phyloP scores from a whole-genome alignment of 345 rosid genomes.

The Brassica nigra region DNA sequence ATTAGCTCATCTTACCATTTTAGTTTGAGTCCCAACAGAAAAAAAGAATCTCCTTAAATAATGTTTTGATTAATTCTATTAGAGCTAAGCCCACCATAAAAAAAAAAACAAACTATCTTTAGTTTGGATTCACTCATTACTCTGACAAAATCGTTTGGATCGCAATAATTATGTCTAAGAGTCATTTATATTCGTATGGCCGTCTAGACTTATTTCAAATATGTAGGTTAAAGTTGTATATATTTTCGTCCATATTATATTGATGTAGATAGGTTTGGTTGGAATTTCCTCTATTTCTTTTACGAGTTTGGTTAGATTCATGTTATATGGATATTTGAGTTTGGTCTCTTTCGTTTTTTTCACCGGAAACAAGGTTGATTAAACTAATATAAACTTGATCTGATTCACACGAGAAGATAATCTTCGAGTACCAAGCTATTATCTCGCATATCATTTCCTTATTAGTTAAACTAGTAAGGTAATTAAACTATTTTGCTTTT shows the following conservation, averaged over 20 bases:
- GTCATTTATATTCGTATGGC: neutral
- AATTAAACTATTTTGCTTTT: neutral
- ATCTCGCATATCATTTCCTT: constrained; percentile 5
- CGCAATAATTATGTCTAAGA: constrained; percentile 5
- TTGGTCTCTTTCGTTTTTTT: constrained; percentile 17
- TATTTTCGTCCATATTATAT: neutral
- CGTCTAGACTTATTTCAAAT: neutral
- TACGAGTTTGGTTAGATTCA: constrained; percentile 30
- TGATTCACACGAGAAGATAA: constrained; percentile 30
- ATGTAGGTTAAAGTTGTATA: neutral
- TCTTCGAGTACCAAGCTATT: neutral
- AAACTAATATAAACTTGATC: constrained; percentile 21
- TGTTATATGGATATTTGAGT: neutral
- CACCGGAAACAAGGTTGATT: constrained; percentile 20
- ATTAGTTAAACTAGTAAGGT: neutral
- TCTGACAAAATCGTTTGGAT: neutral
- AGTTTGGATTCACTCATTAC: constrained; percentile 7
- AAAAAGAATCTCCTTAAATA: neutral
- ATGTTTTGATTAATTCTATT: neutral
- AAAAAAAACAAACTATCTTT: neutral
- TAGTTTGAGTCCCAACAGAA: neutral
- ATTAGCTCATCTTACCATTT: neutral
- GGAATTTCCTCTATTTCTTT: constrained; percentile 9
- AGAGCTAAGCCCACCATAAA: neutral
- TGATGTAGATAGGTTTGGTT: constrained; percentile 26